These are phyloP conservation scores for Trypanosomatidae sp. DNA, from an alignment of 208 protist genomes.

Conservation along the genomic window DNA sequence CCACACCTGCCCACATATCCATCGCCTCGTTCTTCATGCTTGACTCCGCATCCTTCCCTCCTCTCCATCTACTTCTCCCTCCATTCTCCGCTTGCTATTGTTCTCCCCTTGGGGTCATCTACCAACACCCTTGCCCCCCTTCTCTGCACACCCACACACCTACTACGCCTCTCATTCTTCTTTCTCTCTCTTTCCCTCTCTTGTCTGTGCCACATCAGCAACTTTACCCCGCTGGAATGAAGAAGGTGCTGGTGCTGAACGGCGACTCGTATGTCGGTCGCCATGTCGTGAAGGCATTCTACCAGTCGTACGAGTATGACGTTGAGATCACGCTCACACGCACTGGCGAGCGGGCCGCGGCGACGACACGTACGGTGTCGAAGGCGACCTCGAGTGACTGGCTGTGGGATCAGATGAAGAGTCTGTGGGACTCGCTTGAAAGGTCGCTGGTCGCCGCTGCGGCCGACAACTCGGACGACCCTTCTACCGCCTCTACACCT, in stretches of 20 bases:
- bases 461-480: background rate
- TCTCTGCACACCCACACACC: slow-evolving; percentile 7
- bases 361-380: background rate
- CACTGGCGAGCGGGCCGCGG: slow-evolving; percentile 7
- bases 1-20: background rate
- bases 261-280: slow-evolving; percentile 77
- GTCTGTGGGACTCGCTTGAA: background rate
- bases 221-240: slow-evolving; percentile 25
- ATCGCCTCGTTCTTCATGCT: background rate
- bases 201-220: background rate
- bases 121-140: background rate
- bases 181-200: background rate
- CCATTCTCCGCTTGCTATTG: background rate
- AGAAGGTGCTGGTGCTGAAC: slow-evolving; percentile 82
- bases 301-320: slow-evolving; percentile 70
- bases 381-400: background rate
- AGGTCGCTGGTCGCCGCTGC: background rate
- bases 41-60: background rate
- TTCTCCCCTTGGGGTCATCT: background rate
- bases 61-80: background rate
- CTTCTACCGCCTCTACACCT: background rate
- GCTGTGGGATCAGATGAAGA: slow-evolving; percentile 1
- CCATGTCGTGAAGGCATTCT: slow-evolving; percentile 64
- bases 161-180: background rate
- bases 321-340: slow-evolving; percentile 66